A percentile compares a stretch with the other conserved stretches of the same genome.
These are phyloP conservation scores for Fagopyrum tataricum DNA, from an alignment of 148 eudicot species.

Conservation along the genomic window DNA sequence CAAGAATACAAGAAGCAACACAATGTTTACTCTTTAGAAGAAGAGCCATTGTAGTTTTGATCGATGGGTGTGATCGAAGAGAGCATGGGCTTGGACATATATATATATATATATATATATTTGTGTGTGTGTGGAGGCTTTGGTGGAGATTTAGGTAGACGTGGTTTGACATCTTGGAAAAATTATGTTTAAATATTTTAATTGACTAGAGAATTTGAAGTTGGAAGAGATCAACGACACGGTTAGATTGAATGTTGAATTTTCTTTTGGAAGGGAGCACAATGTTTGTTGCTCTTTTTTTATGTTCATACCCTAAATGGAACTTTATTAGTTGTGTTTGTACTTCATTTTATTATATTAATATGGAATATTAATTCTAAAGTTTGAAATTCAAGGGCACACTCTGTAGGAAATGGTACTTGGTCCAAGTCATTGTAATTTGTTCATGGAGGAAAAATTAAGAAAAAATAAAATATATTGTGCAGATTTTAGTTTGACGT, in stretches of 20 bases:
- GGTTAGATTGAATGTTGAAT: constrained; percentile 9
- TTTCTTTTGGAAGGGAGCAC: neutral
- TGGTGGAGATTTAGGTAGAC: neutral
- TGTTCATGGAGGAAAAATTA: neutral
- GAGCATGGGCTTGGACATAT: neutral
- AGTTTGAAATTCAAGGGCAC: constrained; percentile 1
- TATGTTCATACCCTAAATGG: neutral
- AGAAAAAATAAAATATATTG: neutral
- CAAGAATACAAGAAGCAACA: neutral
- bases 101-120: too few species aligned
- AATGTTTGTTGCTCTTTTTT: neutral
- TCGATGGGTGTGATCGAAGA: neutral
- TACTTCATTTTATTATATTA: too few species aligned
- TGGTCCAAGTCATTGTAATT: neutral
- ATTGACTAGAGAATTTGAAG: neutral
- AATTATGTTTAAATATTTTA: neutral
- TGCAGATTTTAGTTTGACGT: too few species aligned
- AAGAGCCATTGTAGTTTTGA: neutral
- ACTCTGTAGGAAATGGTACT: neutral
- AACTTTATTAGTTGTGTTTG: too few species aligned
- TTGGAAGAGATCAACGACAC: constrained; percentile 11
- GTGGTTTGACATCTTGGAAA: neutral
- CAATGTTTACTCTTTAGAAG: neutral
- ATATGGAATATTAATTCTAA: neutral
- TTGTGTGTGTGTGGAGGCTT: too few species aligned